Base-by-base conservation (phyloP, 805 yeast genomes). In the Diddensiella santjacobensis region DNA sequence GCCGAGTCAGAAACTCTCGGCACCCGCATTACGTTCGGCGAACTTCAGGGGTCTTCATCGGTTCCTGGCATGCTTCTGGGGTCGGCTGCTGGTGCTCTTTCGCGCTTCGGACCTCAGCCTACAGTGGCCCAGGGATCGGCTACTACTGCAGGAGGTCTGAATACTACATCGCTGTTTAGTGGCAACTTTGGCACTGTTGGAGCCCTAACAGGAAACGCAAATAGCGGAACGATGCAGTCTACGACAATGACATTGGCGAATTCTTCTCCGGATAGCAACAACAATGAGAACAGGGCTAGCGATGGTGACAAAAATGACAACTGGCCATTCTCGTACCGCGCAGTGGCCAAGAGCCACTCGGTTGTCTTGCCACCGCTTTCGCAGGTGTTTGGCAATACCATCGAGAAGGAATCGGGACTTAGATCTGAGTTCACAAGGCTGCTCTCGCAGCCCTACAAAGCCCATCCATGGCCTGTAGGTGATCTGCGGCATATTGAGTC, bases 251-350 rank as follows among this genome's bases (percentile, higher is more conserved):
- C 8, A 8, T 8, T 8, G 8, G 13, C 8, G 8, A 26, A 26
- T 26, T 8, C 8, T 13, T 8, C 31, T 8, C 8, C 8, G 11
- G 13, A 26, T 13, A 26, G 13, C 31, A 26, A 26, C 31, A 26
- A 26, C 31, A 26, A 26, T 13, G 13, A 26, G 11, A 26, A 26
- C 13, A 26, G 13, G 31, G 13, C 8, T 26, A 35, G 15, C 6
- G 38, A 35, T 6, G 38, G 17, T 10, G 45, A 46, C 40, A 29
- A 22, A 20, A 33, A 35, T 38, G 40, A 41, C 22, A 46, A 41
- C 22, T 46, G 46, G 48, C 48, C 49, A 18, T 40, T 40, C 22
- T 22, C 45, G 3, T 46, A 40, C 18, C 44, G 45, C 3, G 44
- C 29, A 18, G 15, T 19, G 2, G 37, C 45, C 5, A 18, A 39